Conservation (phyloP, 768 basidiomycete species). For the Suillus subaureus region DNA sequence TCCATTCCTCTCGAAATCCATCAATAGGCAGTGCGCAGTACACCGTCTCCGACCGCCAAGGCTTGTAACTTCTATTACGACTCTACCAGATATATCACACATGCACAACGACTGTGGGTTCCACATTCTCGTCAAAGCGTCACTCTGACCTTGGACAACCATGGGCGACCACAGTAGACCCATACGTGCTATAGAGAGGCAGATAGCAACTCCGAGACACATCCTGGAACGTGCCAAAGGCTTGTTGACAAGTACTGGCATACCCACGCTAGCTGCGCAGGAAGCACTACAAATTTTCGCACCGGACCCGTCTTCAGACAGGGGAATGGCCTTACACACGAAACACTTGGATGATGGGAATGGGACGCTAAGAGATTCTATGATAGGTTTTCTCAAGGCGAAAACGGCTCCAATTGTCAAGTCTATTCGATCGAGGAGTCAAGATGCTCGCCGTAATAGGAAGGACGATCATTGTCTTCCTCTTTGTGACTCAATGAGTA, state of each 20-base stretch:
- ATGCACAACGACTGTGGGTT: not conserved
- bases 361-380: constrained; percentile 30
- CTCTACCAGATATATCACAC: not conserved
- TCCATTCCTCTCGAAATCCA: not conserved
- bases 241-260: constrained; percentile 35
- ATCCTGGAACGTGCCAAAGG: constrained; percentile 41
- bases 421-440: constrained; percentile 20
- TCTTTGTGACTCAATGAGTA: not conserved
- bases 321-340: not conserved
- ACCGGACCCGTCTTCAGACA: constrained; percentile 17
- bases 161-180: not conserved
- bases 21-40: not conserved
- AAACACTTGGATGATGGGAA: not conserved
- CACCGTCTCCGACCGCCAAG: not conserved
- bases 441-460: constrained; percentile 25
- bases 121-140: not conserved
- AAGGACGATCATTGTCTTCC: constrained; percentile 11
- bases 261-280: constrained; percentile 16
- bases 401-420: constrained; percentile 32
- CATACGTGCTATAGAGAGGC: not conserved
- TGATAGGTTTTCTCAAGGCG: constrained; percentile 39
- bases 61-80: not conserved
- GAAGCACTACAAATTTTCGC: constrained; percentile 21
- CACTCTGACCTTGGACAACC: not conserved
- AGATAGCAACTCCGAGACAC: constrained; percentile 19